Conservation (phyloP, 2,329 filamentous ascomycete species). For the Verticillium tricorpus region DNA sequence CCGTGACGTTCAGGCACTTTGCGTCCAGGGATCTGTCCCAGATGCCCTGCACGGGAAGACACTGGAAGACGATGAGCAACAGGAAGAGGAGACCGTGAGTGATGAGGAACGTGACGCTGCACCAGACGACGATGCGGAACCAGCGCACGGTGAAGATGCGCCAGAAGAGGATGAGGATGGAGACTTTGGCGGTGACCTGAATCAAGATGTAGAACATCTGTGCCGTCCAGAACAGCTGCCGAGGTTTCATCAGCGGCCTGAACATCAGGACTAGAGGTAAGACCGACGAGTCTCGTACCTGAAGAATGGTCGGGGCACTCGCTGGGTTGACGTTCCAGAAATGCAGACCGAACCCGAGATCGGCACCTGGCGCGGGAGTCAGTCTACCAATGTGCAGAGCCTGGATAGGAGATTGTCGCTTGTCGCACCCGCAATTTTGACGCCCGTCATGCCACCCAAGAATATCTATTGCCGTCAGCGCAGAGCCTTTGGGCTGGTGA, state of each 20-base stretch:
- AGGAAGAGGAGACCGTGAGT: slow-evolving; percentile 13
- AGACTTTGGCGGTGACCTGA: slow-evolving; percentile 16
- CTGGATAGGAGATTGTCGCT: background rate
- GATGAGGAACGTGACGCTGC: slow-evolving; percentile 7
- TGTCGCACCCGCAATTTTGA: slow-evolving; percentile 1
- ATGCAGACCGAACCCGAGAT: slow-evolving; percentile 15
- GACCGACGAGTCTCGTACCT: background rate
- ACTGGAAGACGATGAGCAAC: slow-evolving; percentile 15
- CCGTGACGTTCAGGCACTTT: slow-evolving; percentile 6
- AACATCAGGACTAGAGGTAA: no score
- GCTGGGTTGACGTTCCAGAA: slow-evolving; percentile 16
- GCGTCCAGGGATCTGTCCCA: slow-evolving; percentile 10
- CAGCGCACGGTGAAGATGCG: slow-evolving; percentile 12
- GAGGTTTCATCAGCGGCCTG: background rate
- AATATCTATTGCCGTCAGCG: slow-evolving; percentile 1
- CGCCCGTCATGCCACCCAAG: background rate
- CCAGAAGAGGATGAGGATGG: slow-evolving; percentile 17
- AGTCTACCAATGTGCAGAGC: background rate
- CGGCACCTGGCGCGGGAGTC: background rate
- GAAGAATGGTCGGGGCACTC: slow-evolving; percentile 5
- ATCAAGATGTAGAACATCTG: slow-evolving; percentile 19
- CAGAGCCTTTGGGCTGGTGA: rapidly evolving
- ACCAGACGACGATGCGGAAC: slow-evolving; percentile 6
- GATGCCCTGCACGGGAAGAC: slow-evolving; percentile 10
- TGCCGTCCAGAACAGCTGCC: slow-evolving; percentile 12